Base-by-base conservation (phyloP, 2,329 filamentous ascomycete species). In the Dendryphion nanum region DNA sequence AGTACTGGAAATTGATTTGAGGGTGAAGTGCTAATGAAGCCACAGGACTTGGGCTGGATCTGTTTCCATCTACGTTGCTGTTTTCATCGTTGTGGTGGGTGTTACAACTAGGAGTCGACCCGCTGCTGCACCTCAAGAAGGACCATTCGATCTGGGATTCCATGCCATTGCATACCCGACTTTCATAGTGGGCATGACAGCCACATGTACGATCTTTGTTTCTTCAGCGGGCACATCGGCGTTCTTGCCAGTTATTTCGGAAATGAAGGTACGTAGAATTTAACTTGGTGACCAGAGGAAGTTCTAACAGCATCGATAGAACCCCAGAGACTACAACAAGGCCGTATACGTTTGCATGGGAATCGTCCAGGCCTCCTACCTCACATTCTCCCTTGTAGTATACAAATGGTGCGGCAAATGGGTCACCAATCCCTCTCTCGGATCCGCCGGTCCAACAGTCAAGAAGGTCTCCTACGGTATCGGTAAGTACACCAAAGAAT, bases 381-480 rank as follows among this genome's bases (percentile, higher is more conserved):
- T 81, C 10, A 69, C 72, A 23, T 79, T 82, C 51, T 70, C 70
- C 24, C 66, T 82, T 5, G 76, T 81, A 3, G 75, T 82, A 4
- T 83, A 83, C 61, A 67, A 70, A 30, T 83, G 71, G 67, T 81
- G 78, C 47, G 81, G 81, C 4, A 66, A 76, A 43, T 83, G 76
- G 74, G 78, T 84, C 4, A 77, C 80, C 0, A 77, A 73, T 3
- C 81, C 81, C 0, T 78, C 79, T 1, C 71, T 84, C 0, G 80
- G 80, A 13, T 79, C 73, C 24, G 81, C 81, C 0, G 80, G 81
- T 7, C 66, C 68, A 4, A 73, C 70, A 0, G 67, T 83, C 47
- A 82, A 83, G 64, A 81, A 78, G 56, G 70, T 82, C 0, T 63
- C 77, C 0, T 84, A 83, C 48, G 81, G 79, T 3, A 67, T 83